A percentile compares a stretch with the other conserved stretches of the same genome.
phyloP scores from a whole-genome alignment of 2,329 filamentous ascomycete genomes.

The Pseudogymnoascus sp. region DNA sequence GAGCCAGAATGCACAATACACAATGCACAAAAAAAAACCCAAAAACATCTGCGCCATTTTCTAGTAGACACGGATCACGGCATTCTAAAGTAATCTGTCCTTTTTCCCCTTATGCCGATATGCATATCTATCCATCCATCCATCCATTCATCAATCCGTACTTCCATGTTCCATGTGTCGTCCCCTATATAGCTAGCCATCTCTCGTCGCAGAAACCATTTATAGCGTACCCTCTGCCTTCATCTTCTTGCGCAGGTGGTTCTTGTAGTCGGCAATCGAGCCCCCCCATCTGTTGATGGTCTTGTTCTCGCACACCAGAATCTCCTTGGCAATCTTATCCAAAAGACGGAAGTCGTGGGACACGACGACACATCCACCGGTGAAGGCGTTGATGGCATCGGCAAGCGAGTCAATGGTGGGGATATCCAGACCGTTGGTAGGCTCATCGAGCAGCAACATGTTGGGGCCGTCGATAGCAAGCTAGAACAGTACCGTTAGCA shows the following conservation, averaged over 20 bases:
- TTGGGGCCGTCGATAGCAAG: constrained; percentile 85
- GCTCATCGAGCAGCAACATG: constrained; percentile 96
- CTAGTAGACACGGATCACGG: constrained; percentile 5
- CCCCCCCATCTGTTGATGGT: constrained; percentile 86
- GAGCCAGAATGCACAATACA: neutral
- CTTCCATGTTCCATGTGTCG: neutral
- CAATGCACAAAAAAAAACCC: neutral
- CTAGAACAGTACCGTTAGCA: neutral
- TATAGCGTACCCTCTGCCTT: constrained; percentile 5
- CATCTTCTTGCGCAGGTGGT: constrained; percentile 99
- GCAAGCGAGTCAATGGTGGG: constrained; percentile 96
- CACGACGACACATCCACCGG: constrained; percentile 93
- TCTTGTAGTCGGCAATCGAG: constrained; percentile 91
- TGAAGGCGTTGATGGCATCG: constrained; percentile 93
- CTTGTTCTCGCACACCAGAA: constrained; percentile 98
- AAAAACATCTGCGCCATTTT: constrained; percentile 7
- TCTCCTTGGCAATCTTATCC: constrained; percentile 99
- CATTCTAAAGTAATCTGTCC: constrained; percentile 8
- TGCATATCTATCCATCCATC: constrained; percentile 1
- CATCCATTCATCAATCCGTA: neutral
- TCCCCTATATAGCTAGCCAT: neutral
- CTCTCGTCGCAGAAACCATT: neutral
- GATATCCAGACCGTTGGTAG: constrained; percentile 98
- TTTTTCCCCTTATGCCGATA: neutral
- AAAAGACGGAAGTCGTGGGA: constrained; percentile 98